These are phyloP conservation scores for Gastroboletus turbinatus DNA, from an alignment of 1,284 basidiomycete genomes.

Conservation along the genomic window DNA sequence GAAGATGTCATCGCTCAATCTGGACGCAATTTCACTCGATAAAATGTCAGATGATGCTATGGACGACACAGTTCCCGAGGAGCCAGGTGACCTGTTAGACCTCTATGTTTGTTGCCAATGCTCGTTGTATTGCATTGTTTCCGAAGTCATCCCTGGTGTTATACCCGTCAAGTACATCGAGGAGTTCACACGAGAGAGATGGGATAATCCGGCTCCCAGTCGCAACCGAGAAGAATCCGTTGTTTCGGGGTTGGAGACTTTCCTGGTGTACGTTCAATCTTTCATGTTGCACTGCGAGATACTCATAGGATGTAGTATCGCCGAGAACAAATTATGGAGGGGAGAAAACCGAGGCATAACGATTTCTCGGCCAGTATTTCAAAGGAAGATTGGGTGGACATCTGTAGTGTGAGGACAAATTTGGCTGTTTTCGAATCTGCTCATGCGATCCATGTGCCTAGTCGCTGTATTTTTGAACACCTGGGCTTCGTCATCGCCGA, in stretches of 20 bases:
- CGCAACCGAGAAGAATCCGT: slow-evolving; percentile 51
- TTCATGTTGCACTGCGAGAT: slow-evolving; percentile 1
- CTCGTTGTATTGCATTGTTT: slow-evolving; percentile 66
- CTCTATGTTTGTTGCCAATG: slow-evolving; percentile 83
- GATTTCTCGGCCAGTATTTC: slow-evolving; percentile 54
- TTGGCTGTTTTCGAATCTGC: slow-evolving; percentile 8
- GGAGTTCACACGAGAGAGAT: slow-evolving; percentile 42
- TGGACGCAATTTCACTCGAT: slow-evolving; percentile 28
- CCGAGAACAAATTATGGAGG: slow-evolving; percentile 73
- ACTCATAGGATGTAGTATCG: slow-evolving; percentile 45
- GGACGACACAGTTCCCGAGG: slow-evolving; percentile 32
- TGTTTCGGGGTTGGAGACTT: slow-evolving; percentile 60
- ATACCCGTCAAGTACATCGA: slow-evolving; percentile 55
- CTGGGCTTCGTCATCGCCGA: slow-evolving; percentile 55
- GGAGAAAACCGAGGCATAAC: slow-evolving; percentile 60
- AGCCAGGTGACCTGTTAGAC: slow-evolving; percentile 65
- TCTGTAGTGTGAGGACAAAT: slow-evolving; percentile 48
- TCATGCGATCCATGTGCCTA: slow-evolving; percentile 22
- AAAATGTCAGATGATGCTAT: slow-evolving; percentile 37
- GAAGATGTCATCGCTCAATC: slow-evolving; percentile 38
- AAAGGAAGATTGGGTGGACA: slow-evolving; percentile 67
- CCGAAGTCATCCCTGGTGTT: slow-evolving; percentile 68
- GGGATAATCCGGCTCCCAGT: slow-evolving; percentile 39
- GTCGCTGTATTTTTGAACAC: slow-evolving; percentile 54
- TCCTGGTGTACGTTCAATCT: slow-evolving; percentile 49